Percentiles rank a stretch among this genome's conserved stretches.
Evolutionary conservation across 176 grass and related monocot species (phyloP).

Genomic region (Chrysopogon serrulatus): DNA sequence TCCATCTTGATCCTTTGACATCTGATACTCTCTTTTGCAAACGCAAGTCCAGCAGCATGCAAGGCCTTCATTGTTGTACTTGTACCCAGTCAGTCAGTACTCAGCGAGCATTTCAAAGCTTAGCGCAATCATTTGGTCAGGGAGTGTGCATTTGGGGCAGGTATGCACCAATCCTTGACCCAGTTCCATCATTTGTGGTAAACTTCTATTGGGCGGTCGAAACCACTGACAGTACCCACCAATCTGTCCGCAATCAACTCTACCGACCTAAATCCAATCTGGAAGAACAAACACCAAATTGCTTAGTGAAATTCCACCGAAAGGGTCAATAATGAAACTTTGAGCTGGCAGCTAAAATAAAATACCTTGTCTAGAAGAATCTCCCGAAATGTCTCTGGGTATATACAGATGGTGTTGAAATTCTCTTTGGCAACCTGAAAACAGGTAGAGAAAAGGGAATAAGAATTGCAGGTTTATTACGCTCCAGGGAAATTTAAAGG

Average conservation of each 20-base stretch:
- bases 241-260: conserved; percentile 67
- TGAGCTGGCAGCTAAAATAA: not conserved
- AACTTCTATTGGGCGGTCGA: conserved; percentile 74
- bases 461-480: not conserved
- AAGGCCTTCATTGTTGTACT: not conserved
- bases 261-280: conserved; percentile 88
- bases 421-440: conserved; percentile 67
- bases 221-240: conserved; percentile 57
- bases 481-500: not conserved
- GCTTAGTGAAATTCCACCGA: not conserved
- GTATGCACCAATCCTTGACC: not conserved
- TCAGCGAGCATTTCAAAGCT: not conserved
- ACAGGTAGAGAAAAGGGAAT: not conserved
- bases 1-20: not conserved
- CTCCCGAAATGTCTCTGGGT: conserved; percentile 73
- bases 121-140: not conserved
- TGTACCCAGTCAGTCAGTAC: not conserved
- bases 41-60: not conserved
- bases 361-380: conserved; percentile 95
- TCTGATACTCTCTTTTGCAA: not conserved
- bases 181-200: conserved; percentile 63
- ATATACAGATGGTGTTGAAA: conserved; percentile 46
- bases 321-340: not conserved
- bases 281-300: conserved; percentile 13
- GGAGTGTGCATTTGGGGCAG: not conserved